Conservation (phyloP, 176 grass and related monocot genomes). For the Paspalum vaginatum region DNA sequence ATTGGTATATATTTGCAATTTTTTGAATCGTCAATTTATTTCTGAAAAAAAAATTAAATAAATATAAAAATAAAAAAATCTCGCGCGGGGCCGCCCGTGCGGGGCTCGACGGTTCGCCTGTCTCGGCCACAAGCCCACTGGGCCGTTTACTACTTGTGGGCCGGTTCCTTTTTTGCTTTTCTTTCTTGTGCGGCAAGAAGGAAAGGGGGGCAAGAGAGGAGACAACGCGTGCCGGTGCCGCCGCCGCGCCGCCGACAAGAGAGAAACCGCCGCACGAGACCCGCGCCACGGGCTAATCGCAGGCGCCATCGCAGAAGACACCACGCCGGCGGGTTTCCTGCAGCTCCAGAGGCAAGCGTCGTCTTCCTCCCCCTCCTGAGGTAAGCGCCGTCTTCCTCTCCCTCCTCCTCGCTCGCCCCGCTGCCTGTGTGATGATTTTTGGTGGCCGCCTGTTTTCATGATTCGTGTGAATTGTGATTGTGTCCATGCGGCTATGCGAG, state of each 20-base stretch:
- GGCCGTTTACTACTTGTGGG: neutral
- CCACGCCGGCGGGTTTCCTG: neutral
- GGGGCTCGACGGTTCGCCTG: neutral
- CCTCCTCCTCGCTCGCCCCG: neutral
- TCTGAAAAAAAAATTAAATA: no score
- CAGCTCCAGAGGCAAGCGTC: neutral
- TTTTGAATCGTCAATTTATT: no score
- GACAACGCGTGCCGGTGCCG: neutral
- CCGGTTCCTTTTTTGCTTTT: neutral
- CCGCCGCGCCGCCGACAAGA: slow-evolving; percentile 21
- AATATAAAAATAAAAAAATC: no score
- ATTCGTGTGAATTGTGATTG: neutral
- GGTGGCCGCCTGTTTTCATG: neutral
- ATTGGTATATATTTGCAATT: no score
- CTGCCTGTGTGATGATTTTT: neutral
- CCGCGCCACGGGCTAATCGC: neutral
- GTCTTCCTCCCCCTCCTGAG: neutral
- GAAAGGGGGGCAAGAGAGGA: neutral
- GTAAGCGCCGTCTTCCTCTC: neutral
- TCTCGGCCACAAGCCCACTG: neutral
- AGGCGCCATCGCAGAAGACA: neutral
- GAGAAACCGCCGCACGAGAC: slow-evolving; percentile 11
- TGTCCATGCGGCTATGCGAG: no score
- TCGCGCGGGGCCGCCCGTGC: no score
- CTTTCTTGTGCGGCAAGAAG: slow-evolving; percentile 48